Evolutionary conservation across 2,329 filamentous ascomycete genomes (phyloP), one percentile per base, ranked within the genome.

Genomic region (Cytospora paraplurivora): DNA sequence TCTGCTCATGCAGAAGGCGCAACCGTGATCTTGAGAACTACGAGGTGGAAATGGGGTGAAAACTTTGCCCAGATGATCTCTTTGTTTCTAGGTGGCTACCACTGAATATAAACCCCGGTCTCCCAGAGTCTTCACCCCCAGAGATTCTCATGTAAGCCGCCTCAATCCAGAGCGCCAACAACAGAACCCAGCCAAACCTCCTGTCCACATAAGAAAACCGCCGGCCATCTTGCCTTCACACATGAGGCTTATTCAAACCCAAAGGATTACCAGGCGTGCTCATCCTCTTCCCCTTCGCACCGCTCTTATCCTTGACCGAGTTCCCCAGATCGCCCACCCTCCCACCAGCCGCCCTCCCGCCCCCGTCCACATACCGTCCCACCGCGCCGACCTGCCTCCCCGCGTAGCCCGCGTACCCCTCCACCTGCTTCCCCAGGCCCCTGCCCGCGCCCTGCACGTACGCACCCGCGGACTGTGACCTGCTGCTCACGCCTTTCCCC

Each of bases 271-370:
- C 49, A 6, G 52, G 49, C 50, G 64, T 66, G n/a, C n/a, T 38
- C 64, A 66, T 66, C 62, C 62, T 64, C 37, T 59, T 12, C 2
- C 64, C 64, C 54, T 49, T 58, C 7, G 64, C 64, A 32, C 61
- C 56, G 21, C 52, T 66, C 21, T 32, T 51, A 34, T 66, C 64
- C 57, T 66, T 66, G 13, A 66, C 55, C 27, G 34, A 47, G 15
- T 66, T 66, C 8, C 64, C 64, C 51, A 66, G 19, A 13, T 66
- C 64, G 0, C 61, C 64, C 7, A 66, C 54, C 13, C 62, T 38
- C 1, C 64, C 64, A 1, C 64, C 64, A 4, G 55, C 61, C 7
- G 64, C 64, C n/a, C 64, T 59, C 17, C 64, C 64, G 11, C 64
- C n/a, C 11, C 57, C 62, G 33, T 66, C 64, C 33, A 66, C 64